Percentiles rank a stretch among this genome's conserved stretches.
Conservation (phyloP, 768 basidiomycete genomes). For the Naganishia antarctica region DNA sequence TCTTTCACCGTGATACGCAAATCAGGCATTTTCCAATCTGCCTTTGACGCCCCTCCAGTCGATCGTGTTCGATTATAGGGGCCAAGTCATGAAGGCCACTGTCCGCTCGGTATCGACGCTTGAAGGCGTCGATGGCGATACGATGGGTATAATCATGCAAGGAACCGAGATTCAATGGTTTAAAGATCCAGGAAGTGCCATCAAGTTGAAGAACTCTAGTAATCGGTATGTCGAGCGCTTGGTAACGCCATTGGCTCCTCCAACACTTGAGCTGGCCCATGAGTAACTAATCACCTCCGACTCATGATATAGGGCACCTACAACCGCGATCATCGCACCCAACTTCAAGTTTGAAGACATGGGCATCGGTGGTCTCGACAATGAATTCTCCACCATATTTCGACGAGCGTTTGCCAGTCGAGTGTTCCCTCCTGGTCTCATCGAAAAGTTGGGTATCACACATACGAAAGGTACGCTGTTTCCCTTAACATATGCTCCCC, state of each 20-base stretch:
- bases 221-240: constrained; percentile 61
- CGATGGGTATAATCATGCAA: constrained; percentile 74
- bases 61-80: constrained; percentile 81
- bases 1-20: background rate
- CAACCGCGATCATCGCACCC: constrained; percentile 91
- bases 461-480: constrained; percentile 80
- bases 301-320: constrained; percentile 61
- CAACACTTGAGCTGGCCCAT: too few relatives aligned
- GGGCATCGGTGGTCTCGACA: constrained; percentile 96
- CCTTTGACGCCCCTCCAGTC: constrained; percentile 66
- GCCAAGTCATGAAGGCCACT: constrained; percentile 68
- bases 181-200: constrained; percentile 71
- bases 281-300: background rate
- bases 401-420: constrained; percentile 96
- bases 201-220: constrained; percentile 86
- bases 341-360: constrained; percentile 99
- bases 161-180: constrained; percentile 86
- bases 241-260: too few relatives aligned
- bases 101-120: constrained; percentile 64
- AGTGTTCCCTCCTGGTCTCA: constrained; percentile 93
- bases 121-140: constrained; percentile 50
- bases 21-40: constrained; percentile 64
- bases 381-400: constrained; percentile 93
- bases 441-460: constrained; percentile 95
- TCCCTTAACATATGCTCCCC: background rate